A percentile compares a stretch with the other conserved stretches of the same genome.
Evolutionary conservation across 177 flowering plant species (phyloP).

Genomic region (Telopea speciosissima): DNA sequence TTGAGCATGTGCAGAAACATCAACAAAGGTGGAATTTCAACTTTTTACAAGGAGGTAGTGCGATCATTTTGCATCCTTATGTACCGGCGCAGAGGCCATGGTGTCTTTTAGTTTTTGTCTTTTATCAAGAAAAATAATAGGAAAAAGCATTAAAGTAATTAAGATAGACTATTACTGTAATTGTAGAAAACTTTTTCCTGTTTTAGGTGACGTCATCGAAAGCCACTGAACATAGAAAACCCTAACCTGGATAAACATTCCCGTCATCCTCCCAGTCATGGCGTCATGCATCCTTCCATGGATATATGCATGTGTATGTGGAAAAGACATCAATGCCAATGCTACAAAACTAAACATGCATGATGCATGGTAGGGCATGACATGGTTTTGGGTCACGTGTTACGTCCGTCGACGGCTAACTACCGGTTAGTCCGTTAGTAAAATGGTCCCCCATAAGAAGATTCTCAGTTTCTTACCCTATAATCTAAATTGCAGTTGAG

Average conservation of each 20-base stretch:
- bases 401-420: conserved; percentile 1
- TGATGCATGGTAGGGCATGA: not conserved
- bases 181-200: not conserved
- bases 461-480: not conserved
- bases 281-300: not conserved
- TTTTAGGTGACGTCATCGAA: not conserved
- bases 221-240: not conserved
- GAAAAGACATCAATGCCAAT: not conserved
- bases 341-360: not conserved
- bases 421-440: no score
- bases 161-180: not conserved
- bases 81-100: no score
- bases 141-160: no score
- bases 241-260: conserved; percentile 3
- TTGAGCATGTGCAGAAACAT: no score
- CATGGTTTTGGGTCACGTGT: not conserved
- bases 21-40: no score
- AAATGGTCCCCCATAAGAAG: not conserved
- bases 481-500: not conserved
- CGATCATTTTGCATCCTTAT: no score
- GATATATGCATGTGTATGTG: not conserved
- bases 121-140: no score
- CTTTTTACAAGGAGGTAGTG: no score
- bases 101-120: no score
- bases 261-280: not conserved